These are phyloP conservation scores for Aspergillus oerlinghausenensis DNA, from an alignment of 2,329 filamentous ascomycete species.

Conservation along the genomic window DNA sequence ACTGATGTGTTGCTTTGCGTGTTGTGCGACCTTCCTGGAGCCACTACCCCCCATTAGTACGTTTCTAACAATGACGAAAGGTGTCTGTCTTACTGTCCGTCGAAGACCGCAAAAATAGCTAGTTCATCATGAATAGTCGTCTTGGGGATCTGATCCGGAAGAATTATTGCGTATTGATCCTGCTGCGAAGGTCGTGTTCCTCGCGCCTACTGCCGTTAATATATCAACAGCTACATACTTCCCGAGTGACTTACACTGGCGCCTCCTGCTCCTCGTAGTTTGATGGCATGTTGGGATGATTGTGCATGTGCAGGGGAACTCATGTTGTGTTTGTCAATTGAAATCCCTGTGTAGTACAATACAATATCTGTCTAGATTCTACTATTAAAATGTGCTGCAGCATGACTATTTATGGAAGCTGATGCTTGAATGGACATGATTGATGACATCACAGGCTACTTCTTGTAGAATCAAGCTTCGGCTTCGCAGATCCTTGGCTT, in stretches of 20 bases:
- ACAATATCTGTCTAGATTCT: too few relatives aligned
- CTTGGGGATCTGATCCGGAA: not conserved
- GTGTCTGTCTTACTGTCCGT: slow-evolving; percentile 5
- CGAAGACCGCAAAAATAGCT: slow-evolving; percentile 7
- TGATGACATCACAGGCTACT: too few relatives aligned
- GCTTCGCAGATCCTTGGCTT: too few relatives aligned
- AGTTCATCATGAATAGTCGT: not conserved
- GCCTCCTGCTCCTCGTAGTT: not conserved
- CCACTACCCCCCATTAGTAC: not conserved
- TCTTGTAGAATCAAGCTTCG: too few relatives aligned
- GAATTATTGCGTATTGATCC: slow-evolving; percentile 3
- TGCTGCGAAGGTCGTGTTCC: slow-evolving; percentile 7
- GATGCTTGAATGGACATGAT: too few relatives aligned
- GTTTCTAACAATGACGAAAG: not conserved
- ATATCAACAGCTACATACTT: not conserved
- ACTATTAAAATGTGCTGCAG: too few relatives aligned
- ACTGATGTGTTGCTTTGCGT: slow-evolving; percentile 1
- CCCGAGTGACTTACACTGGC: not conserved
- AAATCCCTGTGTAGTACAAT: not conserved
- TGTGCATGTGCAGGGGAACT: not conserved
- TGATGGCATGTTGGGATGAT: not conserved
- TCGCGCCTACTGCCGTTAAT: not conserved
- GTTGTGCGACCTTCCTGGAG: slow-evolving; percentile 1
- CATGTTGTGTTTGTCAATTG: not conserved
- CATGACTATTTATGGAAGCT: too few relatives aligned